Percentiles rank a stretch among this genome's conserved stretches.
These are phyloP conservation scores for Globisporangium sylvaticum DNA, from an alignment of 352 stramenopile genomes.

Conservation along the genomic window DNA sequence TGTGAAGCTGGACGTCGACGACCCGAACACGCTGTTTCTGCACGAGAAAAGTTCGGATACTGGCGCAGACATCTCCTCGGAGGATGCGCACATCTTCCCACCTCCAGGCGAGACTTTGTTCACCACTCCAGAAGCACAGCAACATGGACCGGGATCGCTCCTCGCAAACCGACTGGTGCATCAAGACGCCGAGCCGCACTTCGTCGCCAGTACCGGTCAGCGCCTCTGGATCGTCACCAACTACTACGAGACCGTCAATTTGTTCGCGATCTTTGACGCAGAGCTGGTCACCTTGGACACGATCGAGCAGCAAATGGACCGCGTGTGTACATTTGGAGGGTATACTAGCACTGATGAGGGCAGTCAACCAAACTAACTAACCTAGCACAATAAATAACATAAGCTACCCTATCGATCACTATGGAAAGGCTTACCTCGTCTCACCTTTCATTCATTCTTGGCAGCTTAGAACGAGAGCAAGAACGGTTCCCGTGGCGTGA, in stretches of 20 bases:
- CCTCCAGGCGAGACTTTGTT: conserved; percentile 7
- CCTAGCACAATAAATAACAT: conserved; percentile 3
- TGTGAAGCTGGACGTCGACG: conserved; percentile 33
- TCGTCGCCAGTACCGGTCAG: conserved; percentile 14
- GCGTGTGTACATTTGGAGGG: conserved; percentile 27
- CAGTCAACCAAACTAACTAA: not conserved
- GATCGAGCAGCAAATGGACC: conserved; percentile 44
- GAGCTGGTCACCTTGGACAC: conserved; percentile 21
- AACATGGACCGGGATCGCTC: not conserved
- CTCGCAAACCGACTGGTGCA: conserved; percentile 21
- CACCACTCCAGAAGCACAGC: not conserved
- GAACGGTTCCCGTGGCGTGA: conserved; percentile 16
- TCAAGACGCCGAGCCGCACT: conserved; percentile 34
- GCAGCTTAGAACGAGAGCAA: not conserved
- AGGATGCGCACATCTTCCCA: conserved; percentile 47
- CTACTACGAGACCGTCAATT: conserved; percentile 40
- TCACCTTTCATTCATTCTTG: not conserved
- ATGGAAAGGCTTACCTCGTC: not conserved
- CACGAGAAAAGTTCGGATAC: conserved; percentile 21
- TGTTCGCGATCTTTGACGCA: conserved; percentile 37
- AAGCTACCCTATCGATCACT: not conserved
- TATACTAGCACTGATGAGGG: not conserved
- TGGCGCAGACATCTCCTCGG: conserved; percentile 37
- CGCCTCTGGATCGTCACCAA: conserved; percentile 40
- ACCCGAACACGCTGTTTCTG: conserved; percentile 36